Evolutionary conservation across 306 rosid genomes (phyloP), one percentile per base, ranked within the genome.

Genomic region (Sphenostylis stenocarpa): DNA sequence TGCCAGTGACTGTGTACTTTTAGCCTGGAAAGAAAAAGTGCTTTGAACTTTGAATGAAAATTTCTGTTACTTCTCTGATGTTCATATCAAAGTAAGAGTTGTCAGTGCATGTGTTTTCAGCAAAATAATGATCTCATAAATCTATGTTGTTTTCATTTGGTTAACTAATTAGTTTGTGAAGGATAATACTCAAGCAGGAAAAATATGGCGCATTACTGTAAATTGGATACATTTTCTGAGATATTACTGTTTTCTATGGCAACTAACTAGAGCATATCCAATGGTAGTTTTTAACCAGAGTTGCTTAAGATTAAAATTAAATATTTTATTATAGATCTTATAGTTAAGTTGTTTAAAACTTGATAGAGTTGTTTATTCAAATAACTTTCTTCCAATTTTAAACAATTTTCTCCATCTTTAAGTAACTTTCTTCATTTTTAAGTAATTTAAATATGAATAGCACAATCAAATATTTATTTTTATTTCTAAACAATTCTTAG

Each of bases 21-120:
- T 39, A 52, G 7, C 73, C 67, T 52, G 67, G 56, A 29, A 29
- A 60, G 70, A n/a, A 19, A 13, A 67, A 44, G 49, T 38, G 43
- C 67, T 60, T 60, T 16, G 67, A 21, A 23, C 53, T 58, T 5
- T n/a, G n/a, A n/a, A 7, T 78, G 62, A 44, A 44, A 17, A 3
- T 78, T 77, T 77, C 70, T 39, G 14, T 43, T 44, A 77, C 80
- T 51, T 65, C 33, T 26, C 64, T 34, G 44, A 11, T 23, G 36
- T 45, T 74, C 39, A 17, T 31, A 60, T 60, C 44, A 61, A 48
- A 61, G 70, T 45, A 33, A 61, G 71, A 61, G 34, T 31, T 29
- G 47, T 61, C 70, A 61, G 36, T 5, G 34, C 36, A 28, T 28
- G 11, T 15, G 11, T 14, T 58, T 29, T 58, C 15, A 13, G 65